Evolutionary conservation across 2,329 filamentous ascomycete species (phyloP), one percentile per base, ranked within the genome.

Genomic region (Fusarium penzigii): DNA sequence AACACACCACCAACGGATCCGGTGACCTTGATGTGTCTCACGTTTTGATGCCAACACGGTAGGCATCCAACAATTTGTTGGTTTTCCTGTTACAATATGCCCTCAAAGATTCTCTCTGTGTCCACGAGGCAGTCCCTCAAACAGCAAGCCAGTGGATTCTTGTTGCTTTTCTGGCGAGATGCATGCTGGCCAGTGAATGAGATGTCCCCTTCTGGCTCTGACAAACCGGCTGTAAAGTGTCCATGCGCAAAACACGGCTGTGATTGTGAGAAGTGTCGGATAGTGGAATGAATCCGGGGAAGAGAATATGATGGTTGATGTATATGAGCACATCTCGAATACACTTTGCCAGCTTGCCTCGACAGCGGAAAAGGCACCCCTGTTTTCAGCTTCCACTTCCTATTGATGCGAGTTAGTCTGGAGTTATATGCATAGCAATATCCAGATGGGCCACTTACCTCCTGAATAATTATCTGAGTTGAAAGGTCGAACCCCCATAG

Each of bases 311-410:
- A 90, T 84, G 0, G 88, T 92, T 1, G 79, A 78, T 0, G 77
- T 77, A 63, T 84, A 91, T 0, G 87, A 85, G 2, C 85, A 68
- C 44, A 91, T 76, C 67, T 92, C 88, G 55, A 90, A 90, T 1
- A 81, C 58, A 55, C 85, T 91, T 65, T 92, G 88, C 39, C 85
- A 77, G 0, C 84, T 79, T 9, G 84, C 80, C 67, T 92, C 89
- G 8, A 84, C 79, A 0, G 86, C 75, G 0, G 87, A 90, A 59
- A 92, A 92, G 0, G 78, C 72, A 1, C 86, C 88, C n/a, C 89
- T 81, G 39, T 75, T 67, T n/a, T 75, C 69, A 14, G 75, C 70
- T 39, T 80, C 75, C 17, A 86, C 77, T 48, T 80, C 78, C 82
- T 85, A 38, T 1, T 25, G 14, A 43, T 3, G 5, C 16, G 10